Evolutionary conservation across 495 filamentous ascomycete species (phyloP), one percentile per base, ranked within the genome.

Genomic region (Lepidopterella palustris): DNA sequence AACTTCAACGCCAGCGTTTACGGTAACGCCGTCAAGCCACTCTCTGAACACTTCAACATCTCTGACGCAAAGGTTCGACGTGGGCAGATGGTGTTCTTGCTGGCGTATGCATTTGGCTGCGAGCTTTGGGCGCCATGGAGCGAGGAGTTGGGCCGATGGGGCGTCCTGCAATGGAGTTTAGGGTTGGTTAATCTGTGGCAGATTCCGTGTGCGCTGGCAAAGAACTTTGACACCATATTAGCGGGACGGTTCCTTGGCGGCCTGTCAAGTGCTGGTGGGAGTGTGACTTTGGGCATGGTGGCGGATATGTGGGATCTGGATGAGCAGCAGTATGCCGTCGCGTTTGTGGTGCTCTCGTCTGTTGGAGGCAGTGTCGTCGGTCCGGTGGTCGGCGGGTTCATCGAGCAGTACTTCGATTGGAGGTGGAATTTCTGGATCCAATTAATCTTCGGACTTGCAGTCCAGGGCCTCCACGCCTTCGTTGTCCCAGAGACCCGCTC

Each of bases 1-100:
- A 90, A 90, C 76, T 87, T 89, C 76, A 90, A 89, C 75, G 84
- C 83, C n/a, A 82, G 80, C 31, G 77, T 88, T 13, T 89, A 87
- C 71, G 75, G 81, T 42, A 87, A 86, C 65, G 86, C 79, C 9
- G 71, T 88, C 15, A 62, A 63, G 0, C 80, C 80, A 1, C 78
- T 90, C 55, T 73, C 80, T 1, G 69, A 81, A 42, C 68, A 85
- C 26, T 90, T 87, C 69, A 52, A 74, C n/a, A 80, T 89, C 86
- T n/a, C n/a, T n/a, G n/a, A n/a, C n/a, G n/a, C n/a, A n/a, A n/a
- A n/a, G n/a, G n/a, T n/a, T n/a, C n/a, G n/a, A n/a, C n/a, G n/a
- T n/a, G n/a, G n/a, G 13, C 64, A 66, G 49, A 80, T 81, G 78
- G 78, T 79, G 27, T 85, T 85, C 70, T 71, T 86, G 18, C 75